These are phyloP conservation scores for Uronychia setigera DNA, from an alignment of 73 alveolate genomes.

Conservation along the genomic window DNA sequence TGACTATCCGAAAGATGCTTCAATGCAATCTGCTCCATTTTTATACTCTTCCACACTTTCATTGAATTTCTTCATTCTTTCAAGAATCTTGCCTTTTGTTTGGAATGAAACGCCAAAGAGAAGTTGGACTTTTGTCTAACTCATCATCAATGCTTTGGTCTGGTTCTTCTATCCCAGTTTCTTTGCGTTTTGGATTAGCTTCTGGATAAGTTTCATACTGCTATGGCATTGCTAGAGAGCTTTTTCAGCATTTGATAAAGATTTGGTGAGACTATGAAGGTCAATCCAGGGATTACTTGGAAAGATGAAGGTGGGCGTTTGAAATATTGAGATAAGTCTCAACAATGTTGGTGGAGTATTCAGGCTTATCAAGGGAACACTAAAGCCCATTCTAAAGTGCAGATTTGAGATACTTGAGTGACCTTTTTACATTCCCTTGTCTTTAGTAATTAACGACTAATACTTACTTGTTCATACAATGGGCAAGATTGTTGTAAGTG, in stretches of 20 bases:
- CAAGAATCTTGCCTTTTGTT: neutral
- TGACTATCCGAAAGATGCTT: neutral
- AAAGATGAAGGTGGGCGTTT: neutral
- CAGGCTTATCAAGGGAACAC: neutral
- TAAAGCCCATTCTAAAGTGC: neutral
- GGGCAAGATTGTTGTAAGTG: neutral
- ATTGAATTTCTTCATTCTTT: neutral
- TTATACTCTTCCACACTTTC: neutral
- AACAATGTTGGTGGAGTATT: neutral
- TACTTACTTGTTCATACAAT: neutral
- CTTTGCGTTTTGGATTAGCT: neutral
- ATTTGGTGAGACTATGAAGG: neutral
- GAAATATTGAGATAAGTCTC: neutral
- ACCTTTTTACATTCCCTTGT: neutral
- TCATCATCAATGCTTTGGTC: neutral
- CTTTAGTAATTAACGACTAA: neutral
- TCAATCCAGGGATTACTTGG: neutral
- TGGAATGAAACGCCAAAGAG: neutral
- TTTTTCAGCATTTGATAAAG: neutral
- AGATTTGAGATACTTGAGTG: neutral
- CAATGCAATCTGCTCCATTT: neutral
- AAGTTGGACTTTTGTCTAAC: neutral
- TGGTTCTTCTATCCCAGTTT: neutral
- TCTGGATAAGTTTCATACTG: neutral
- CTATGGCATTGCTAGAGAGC: neutral